A percentile compares a stretch with the other conserved stretches of the same genome.
These are phyloP conservation scores for Kluyveromyces wickerhamii DNA, from an alignment of 805 yeast species.

Conservation along the genomic window DNA sequence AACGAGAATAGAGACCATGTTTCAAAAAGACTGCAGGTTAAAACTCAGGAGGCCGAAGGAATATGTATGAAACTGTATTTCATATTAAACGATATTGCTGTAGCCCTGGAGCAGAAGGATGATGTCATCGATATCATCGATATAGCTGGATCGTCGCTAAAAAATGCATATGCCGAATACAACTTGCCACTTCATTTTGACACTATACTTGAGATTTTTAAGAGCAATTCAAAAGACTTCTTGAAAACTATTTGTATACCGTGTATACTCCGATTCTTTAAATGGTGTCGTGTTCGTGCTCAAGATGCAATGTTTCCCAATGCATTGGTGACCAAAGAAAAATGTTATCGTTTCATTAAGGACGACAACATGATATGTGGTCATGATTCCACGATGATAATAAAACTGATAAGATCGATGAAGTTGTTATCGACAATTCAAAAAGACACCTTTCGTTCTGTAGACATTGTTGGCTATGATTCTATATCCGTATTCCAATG, in stretches of 20 bases:
- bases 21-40: background rate
- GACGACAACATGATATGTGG: constrained; percentile 1
- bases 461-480: constrained; percentile 1
- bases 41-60: background rate
- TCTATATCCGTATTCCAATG: background rate
- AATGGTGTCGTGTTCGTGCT: constrained; percentile 7
- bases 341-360: constrained; percentile 1
- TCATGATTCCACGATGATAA: background rate
- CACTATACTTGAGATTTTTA: constrained; percentile 5
- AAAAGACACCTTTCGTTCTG: background rate
- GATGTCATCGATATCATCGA: background rate
- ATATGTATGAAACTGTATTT: background rate
- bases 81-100: background rate
- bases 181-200: constrained; percentile 2
- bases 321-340: background rate
- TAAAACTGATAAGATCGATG: background rate
- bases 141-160: background rate
- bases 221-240: constrained; percentile 6
- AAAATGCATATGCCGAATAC: background rate
- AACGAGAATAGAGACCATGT: too few species aligned
- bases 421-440: background rate
- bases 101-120: background rate
- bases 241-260: constrained; percentile 9
- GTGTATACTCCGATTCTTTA: constrained; percentile 8
- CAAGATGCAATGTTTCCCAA: constrained; percentile 3